Conservation (phyloP, 331 rosid genomes). For the Telfairia occidentalis region DNA sequence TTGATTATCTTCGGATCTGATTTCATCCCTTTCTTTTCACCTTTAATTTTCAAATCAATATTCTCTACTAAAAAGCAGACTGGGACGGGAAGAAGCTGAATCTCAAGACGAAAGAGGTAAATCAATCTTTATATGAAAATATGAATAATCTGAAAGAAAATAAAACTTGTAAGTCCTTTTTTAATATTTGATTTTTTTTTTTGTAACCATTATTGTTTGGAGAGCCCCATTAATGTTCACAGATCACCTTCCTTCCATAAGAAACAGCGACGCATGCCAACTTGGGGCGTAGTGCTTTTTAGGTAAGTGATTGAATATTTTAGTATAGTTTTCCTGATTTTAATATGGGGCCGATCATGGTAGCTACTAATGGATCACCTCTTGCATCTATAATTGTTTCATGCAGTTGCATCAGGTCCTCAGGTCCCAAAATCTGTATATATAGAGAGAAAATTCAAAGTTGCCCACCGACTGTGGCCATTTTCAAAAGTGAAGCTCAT, state of each 20-base stretch:
- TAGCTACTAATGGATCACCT: not conserved
- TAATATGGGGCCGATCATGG: not conserved
- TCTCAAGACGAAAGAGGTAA: not conserved
- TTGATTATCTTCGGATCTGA: no score
- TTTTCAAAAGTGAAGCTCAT: not conserved
- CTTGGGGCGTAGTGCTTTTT: not conserved
- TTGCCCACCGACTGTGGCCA: conserved; percentile 8
- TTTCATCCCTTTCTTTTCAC: not conserved
- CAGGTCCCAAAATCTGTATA: not conserved
- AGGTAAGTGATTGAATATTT: conserved; percentile 4
- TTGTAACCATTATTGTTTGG: not conserved
- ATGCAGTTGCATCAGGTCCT: conserved; percentile 4
- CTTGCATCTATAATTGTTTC: conserved; percentile 1
- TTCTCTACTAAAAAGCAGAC: not conserved
- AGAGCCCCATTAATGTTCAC: not conserved
- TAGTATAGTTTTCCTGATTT: not conserved
- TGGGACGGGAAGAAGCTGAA: not conserved
- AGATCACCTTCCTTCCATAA: not conserved
- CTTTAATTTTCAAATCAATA: not conserved
- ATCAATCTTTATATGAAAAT: not conserved
- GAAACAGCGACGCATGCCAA: not conserved
- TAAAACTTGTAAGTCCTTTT: no score
- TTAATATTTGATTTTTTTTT: not conserved
- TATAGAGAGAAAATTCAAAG: not conserved
- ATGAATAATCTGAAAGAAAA: not conserved